A percentile compares a stretch with the other conserved stretches of the same genome.
Evolutionary conservation across 345 rosid species (phyloP).

Genomic region (Brassica rapa): DNA sequence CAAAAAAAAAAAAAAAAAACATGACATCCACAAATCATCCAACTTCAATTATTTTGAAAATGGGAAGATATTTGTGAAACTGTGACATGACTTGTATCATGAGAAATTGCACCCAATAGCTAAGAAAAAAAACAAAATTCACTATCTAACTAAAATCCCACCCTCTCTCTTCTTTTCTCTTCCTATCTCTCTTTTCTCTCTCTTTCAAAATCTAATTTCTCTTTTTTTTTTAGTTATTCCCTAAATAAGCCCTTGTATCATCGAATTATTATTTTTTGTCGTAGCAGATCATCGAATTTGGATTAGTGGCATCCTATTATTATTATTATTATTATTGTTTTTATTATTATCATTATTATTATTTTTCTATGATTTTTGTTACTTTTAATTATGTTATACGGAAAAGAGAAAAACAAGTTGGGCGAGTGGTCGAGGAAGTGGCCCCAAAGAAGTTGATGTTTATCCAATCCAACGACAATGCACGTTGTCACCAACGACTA

Average conservation of each 20-base stretch:
- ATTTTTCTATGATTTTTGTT: not conserved
- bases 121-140: no score
- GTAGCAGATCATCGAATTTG: not conserved
- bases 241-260: not conserved
- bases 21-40: not conserved
- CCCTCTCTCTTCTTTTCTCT: no score
- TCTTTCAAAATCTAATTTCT: no score
- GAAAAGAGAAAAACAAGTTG: conserved; percentile 22
- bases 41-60: not conserved
- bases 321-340: no score
- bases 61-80: conserved; percentile 1
- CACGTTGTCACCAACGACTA: conserved; percentile 15
- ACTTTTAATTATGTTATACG: not conserved
- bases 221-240: no score
- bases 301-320: not conserved
- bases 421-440: conserved; percentile 29
- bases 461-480: conserved; percentile 7
- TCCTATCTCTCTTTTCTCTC: no score
- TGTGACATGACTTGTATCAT: not conserved
- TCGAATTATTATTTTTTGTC: not conserved
- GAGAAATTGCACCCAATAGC: no score
- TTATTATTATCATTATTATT: not conserved
- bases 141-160: no score
- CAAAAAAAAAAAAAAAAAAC: not conserved
- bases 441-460: conserved; percentile 11